These are phyloP conservation scores for Aspergillus piperis DNA, from an alignment of 2,329 filamentous ascomycete species.

Conservation along the genomic window DNA sequence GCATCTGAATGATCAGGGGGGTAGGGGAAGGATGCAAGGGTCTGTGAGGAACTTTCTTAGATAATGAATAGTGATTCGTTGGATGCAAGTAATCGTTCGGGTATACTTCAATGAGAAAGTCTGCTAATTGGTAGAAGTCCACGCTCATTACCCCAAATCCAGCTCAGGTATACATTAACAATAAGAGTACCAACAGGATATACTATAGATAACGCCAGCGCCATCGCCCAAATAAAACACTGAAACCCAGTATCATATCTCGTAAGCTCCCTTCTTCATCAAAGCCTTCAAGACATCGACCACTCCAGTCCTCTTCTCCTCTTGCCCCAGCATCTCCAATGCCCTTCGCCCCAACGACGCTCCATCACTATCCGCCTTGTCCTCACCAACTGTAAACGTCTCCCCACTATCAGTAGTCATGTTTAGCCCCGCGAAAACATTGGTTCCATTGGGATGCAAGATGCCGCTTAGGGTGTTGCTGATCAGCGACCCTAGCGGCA, in stretches of 20 bases:
- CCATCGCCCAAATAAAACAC: not conserved
- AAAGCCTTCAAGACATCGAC: slow-evolving; percentile 16
- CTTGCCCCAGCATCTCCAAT: slow-evolving; percentile 15
- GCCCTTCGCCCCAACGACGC: slow-evolving; percentile 8
- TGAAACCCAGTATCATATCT: not conserved
- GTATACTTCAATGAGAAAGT: no score
- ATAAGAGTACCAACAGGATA: not conserved
- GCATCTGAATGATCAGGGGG: no score
- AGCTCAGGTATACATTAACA: not conserved
- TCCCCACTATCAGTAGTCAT: not conserved
- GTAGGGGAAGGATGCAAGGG: no score
- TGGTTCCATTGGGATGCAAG: slow-evolving; percentile 18
- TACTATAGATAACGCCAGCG: not conserved
- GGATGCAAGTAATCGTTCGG: no score
- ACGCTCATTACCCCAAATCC: not conserved
- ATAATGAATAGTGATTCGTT: no score
- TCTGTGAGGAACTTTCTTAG: no score
- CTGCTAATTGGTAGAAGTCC: no score
- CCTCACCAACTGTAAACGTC: not conserved
- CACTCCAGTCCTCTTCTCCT: slow-evolving; percentile 19
- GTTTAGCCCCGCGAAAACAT: slow-evolving; percentile 11
- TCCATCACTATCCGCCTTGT: not conserved
- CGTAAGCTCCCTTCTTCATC: not conserved
- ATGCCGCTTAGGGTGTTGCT: slow-evolving; percentile 34
- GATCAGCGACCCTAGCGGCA: slow-evolving; percentile 29